These are phyloP conservation scores for Trypanosoma theileri DNA, from an alignment of 208 protist genomes.

Conservation along the genomic window DNA sequence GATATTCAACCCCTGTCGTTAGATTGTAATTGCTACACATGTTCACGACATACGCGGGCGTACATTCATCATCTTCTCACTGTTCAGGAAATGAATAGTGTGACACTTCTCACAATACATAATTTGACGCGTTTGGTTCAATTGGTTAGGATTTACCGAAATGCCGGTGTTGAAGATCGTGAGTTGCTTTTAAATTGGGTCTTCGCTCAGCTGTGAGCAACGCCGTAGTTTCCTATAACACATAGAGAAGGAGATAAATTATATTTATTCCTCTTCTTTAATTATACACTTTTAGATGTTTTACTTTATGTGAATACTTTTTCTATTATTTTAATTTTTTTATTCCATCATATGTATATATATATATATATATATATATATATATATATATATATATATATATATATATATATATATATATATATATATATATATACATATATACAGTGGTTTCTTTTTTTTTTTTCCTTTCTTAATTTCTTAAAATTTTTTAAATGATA, in stretches of 20 bases:
- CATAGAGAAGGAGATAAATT: too few relatives aligned
- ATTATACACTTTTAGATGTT: slow-evolving; percentile 7
- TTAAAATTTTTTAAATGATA: slow-evolving; percentile 1
- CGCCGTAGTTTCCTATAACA: too few relatives aligned
- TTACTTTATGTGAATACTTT: not conserved
- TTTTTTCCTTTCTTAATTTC: not conserved
- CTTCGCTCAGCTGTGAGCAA: slow-evolving; percentile 29
- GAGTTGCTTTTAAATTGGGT: slow-evolving; percentile 33
- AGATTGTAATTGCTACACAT: slow-evolving; percentile 78
- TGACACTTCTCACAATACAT: slow-evolving; percentile 80
- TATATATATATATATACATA: too few relatives aligned
- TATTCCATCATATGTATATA: not conserved
- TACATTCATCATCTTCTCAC: slow-evolving; percentile 89
- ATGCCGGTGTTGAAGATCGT: slow-evolving; percentile 18
- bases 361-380: slow-evolving; percentile 2
- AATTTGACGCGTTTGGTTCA: slow-evolving; percentile 56
- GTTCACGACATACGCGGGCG: slow-evolving; percentile 64
- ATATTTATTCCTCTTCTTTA: not conserved
- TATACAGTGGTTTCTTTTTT: not conserved
- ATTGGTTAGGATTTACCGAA: slow-evolving; percentile 38
- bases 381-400: too few relatives aligned
- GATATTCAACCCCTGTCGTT: slow-evolving; percentile 58
- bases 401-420: too few relatives aligned
- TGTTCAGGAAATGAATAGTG: slow-evolving; percentile 90
- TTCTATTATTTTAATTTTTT: not conserved